Evolutionary conservation across 768 basidiomycete species (phyloP), one percentile per base, ranked within the genome.

Genomic region (Leccinum aurantiacum): DNA sequence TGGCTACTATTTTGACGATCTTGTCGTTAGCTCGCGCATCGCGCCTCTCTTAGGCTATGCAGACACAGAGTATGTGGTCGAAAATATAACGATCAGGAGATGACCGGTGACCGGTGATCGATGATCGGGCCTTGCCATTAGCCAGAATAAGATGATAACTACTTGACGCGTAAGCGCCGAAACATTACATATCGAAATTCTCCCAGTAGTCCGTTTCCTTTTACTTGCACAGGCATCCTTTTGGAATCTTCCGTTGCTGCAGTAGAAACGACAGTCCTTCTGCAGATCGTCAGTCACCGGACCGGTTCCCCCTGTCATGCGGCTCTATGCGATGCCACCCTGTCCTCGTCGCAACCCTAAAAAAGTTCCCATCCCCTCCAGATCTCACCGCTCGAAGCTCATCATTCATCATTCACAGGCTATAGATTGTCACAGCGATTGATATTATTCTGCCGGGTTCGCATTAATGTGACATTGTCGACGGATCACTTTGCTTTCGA

Each of bases 11-110:
- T 49, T 49, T 55, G 59, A 58, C 60, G 64, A 60, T 65, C 33
- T 59, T 1, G 51, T 54, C 62, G 56, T 17, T 70, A 98, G 96
- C 65, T 88, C 92, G 2, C 82, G 90, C 54, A 85, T 99, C 41
- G 78, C 88, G 9, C 84, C 87, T 60, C 67, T 95, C 6, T 74
- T 99, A 52, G 96, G 95, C 3, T 98, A 99, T 73, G 91, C 91
- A 14, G 97, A 99, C 70, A 91, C 93, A 27, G 97, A 98, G 72
- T 91, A 98, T 76, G 95, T 98, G 52, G 95, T 96, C 6, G 97
- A 98, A 70, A 93, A 95, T 68, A 88, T 97, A 67, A 93, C 91
- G 3, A 89, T 96, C 55, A 82, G 88, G 56, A 3, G 17, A 31
- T 51, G 17, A 19, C 14, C 35, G 35, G 35, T 37, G 14, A 37